Base-by-base conservation (phyloP, 805 yeast species). In the Myxozyma lipomycoides region DNA sequence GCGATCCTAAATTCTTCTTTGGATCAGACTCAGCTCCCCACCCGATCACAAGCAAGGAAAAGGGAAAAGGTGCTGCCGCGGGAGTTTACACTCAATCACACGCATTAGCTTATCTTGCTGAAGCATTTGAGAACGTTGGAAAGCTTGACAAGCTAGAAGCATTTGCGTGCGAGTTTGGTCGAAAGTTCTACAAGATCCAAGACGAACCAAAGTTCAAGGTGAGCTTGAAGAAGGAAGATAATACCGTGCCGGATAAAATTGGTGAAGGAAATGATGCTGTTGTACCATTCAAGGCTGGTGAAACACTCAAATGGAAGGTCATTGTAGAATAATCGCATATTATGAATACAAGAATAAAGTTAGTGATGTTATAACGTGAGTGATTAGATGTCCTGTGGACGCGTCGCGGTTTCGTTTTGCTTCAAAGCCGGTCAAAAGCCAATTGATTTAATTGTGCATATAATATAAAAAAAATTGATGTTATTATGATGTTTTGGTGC, bases 21-120 rank as follows among this genome's bases (percentile, higher is more conserved):
- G 99, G 99, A 4, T 86, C 96, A 1, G 99, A 93, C 67, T 87
- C 96, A 21, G 99, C 99, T 26, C 99, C 98, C 23, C 98, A 93
- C 67, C 95, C 96, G 5, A 64, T 86, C 23, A 78, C 78, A 56
- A 82, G 82, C 52, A 95, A 95, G 69, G 75, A 86, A 23, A 83
- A 77, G 54, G 88, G 81, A 59, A 72, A 74, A 34, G 91, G 90
- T 21, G 97, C 91, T 17, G 88, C 97, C 63, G 99, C 99, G n/a
- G 99, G 99, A 64, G 96, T 93, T 6, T 93, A 78, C 70, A 86
- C 98, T 1, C 98, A 93, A 68, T 78, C 86, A 21, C 79, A 79
- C 61, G 95, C 85, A 1, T 68, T 93, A 18, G 74, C 89, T 6
- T 93, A 91, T 59, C 71, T 93, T 24, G 97, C 98, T 2, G 84